Percentiles rank a stretch among this genome's conserved stretches.
These are phyloP conservation scores for Tylopilus intermedius DNA, from an alignment of 768 basidiomycete species.

Conservation along the genomic window DNA sequence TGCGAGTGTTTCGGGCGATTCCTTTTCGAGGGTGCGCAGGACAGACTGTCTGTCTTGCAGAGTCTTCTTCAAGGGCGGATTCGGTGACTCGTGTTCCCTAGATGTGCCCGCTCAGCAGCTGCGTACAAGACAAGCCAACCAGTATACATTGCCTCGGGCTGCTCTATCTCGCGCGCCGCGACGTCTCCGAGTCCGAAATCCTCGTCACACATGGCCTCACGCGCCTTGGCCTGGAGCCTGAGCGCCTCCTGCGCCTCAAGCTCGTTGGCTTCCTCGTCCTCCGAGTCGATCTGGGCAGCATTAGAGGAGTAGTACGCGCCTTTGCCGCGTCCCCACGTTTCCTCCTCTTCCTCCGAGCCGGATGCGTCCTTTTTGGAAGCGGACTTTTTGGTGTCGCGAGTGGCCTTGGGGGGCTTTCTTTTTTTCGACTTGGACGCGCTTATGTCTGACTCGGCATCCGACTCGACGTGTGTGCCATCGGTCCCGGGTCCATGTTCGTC, in stretches of 20 bases:
- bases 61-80: conserved; percentile 18
- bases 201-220: conserved; percentile 65
- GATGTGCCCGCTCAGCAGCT: conserved; percentile 5
- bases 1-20: conserved; percentile 72
- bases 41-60: conserved; percentile 56
- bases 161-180: conserved; percentile 33
- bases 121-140: background rate
- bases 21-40: conserved; percentile 67
- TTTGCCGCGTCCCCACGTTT: conserved; percentile 77
- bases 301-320: conserved; percentile 85
- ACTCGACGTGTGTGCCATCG: conserved; percentile 21
- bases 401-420: conserved; percentile 5
- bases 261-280: conserved; percentile 85
- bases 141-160: conserved; percentile 28
- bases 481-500: no score
- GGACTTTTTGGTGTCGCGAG: conserved; percentile 15
- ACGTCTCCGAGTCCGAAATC: conserved; percentile 81
- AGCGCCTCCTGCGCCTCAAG: conserved; percentile 85
- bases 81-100: conserved; percentile 14
- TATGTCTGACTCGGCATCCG: background rate
- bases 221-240: conserved; percentile 69
- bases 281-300: conserved; percentile 72
- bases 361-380: conserved; percentile 3
- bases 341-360: conserved; percentile 40
- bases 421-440: conserved; percentile 13